Evolutionary conservation across 352 stramenopile species (phyloP).

Genomic region (Chrysophaeum taylorii): DNA sequence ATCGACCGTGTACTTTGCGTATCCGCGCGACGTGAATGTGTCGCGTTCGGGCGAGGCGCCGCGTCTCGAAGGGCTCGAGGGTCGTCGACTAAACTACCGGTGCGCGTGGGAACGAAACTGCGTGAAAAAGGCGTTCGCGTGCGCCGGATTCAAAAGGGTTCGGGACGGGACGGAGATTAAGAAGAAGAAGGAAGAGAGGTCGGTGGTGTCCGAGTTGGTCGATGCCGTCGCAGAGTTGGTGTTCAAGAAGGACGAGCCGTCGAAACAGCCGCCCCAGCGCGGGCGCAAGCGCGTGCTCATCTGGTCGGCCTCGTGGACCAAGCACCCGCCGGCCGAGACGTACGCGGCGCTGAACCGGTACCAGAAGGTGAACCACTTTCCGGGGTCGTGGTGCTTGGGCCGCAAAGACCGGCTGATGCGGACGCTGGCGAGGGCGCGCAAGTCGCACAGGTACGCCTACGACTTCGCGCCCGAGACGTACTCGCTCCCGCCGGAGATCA

Average conservation of each 20-base stretch:
- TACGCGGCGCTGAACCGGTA: constrained; percentile 37
- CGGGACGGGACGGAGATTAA: constrained; percentile 21
- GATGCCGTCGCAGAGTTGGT: constrained; percentile 38
- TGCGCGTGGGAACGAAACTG: constrained; percentile 78
- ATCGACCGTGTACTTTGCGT: constrained; percentile 73
- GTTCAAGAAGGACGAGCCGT: not conserved
- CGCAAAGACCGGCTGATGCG: constrained; percentile 72
- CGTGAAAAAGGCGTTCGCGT: constrained; percentile 73
- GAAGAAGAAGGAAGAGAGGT: constrained; percentile 38
- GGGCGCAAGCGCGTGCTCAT: constrained; percentile 29
- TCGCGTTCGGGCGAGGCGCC: constrained; percentile 37
- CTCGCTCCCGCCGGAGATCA: constrained; percentile 58
- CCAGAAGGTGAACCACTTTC: constrained; percentile 74
- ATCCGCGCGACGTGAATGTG: constrained; percentile 53
- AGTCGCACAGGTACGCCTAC: constrained; percentile 37
- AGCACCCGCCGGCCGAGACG: constrained; percentile 34
- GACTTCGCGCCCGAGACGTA: constrained; percentile 69
- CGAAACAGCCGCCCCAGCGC: not conserved
- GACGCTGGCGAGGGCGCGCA: constrained; percentile 49
- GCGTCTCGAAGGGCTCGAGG: constrained; percentile 38
- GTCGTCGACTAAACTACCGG: constrained; percentile 27
- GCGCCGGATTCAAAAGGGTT: constrained; percentile 50
- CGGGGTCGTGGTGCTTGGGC: constrained; percentile 71
- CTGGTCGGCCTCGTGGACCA: constrained; percentile 40
- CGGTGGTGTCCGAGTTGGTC: constrained; percentile 26